Evolutionary conservation across 225 moss, liverwort and hornwort species (phyloP), one percentile per base, ranked within the genome.

Genomic region (Polytrichum commune): DNA sequence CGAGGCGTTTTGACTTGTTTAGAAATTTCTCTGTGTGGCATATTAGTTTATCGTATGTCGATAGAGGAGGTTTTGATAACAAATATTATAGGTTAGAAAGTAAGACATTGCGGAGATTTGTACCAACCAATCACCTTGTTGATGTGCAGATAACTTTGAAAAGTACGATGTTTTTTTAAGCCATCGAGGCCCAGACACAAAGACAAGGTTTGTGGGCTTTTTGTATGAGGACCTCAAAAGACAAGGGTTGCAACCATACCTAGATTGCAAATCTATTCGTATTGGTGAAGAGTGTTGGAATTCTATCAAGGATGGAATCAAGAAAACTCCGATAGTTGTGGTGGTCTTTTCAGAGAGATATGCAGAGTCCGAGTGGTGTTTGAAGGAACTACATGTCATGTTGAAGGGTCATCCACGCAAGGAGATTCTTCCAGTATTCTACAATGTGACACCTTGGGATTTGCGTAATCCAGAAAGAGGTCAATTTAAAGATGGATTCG

Each of bases 311-410:
- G 1, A 65, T 65, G 19, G 16, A 5, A 65, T 65, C 28, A 65
- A 65, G 5, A 29, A 1, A 1, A 30, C 33, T 1, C 65, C 65
- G 7, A 30, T 65, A 5, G 29, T 0, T 5, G 10, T 65, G 65
- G 65, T n/a, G 0, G 32, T 65, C 0, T 35, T 65, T n/a, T 29
- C 65, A 1, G 8, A n/a, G 29, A 26, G 32, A 19, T 65, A 65
- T 30, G 65, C 33, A 29, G 29, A 19, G 32, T 65, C 33, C 0
- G 19, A 29, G 18, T 65, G 65, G 65, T 65, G 65, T 30, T 65
- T 65, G 65, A 65, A 32, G 29, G 65, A 65, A 30, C 19, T 65
- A 8, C 33, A 65, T 30, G 65, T 30, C 33, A 35, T 65, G 65
- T 65, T 65, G 29, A 6, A 65, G 29, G n/a, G 5, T 32, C 7